Conservation (phyloP, 164 flowering plant species). For the Vitis cinerea region DNA sequence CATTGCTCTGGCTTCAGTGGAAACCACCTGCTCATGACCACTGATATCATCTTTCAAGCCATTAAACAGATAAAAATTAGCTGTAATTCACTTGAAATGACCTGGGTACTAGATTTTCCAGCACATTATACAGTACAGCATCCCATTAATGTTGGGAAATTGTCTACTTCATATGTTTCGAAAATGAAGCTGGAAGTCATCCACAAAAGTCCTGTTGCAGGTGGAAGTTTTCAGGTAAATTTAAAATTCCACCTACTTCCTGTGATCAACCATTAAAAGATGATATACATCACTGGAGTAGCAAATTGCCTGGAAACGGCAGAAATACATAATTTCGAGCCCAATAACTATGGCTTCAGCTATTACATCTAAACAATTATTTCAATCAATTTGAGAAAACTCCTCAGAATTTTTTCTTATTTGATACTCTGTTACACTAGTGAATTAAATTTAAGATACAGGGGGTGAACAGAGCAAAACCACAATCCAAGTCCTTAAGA, state of each 20-base stretch:
- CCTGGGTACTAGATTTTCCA: background rate
- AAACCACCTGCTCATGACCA: constrained; percentile 61
- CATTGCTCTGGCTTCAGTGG: constrained; percentile 98
- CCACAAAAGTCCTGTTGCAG: background rate
- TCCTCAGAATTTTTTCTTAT: too few relatives aligned
- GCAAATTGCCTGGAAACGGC: too few relatives aligned
- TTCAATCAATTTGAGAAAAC: too few relatives aligned
- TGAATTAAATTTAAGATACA: too few relatives aligned
- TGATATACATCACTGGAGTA: too few relatives aligned
- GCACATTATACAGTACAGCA: background rate
- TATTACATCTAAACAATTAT: background rate
- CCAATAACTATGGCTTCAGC: background rate
- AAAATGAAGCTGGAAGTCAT: too few relatives aligned
- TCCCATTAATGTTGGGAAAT: background rate
- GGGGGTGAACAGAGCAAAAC: too few relatives aligned
- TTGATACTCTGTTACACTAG: too few relatives aligned
- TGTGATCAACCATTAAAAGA: background rate
- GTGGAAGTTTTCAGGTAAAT: background rate
- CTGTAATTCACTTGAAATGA: background rate
- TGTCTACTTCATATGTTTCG: too few relatives aligned
- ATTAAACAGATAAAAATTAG: background rate
- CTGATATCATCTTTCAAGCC: background rate
- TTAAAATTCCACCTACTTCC: constrained; percentile 4
- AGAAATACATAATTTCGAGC: background rate
- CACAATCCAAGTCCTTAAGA: too few relatives aligned